Evolutionary conservation across 805 yeast species (phyloP).

Genomic region (Kodamaea kaohsiungensis): DNA sequence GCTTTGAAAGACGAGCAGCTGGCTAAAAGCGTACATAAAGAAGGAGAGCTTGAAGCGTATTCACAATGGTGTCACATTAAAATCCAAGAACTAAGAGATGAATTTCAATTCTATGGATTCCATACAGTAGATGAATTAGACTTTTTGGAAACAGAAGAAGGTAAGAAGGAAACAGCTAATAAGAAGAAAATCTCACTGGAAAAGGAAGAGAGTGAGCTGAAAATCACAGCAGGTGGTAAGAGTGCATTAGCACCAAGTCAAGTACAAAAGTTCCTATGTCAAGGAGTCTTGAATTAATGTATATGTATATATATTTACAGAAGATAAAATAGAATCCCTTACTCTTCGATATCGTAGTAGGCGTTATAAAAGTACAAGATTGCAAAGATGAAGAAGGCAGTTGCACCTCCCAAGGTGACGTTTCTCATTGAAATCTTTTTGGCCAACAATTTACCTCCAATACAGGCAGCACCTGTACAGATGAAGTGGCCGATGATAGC

Average conservation of each 20-base stretch:
- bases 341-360: constrained; percentile 24
- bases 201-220: constrained; percentile 26
- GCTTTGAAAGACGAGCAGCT: constrained; percentile 18
- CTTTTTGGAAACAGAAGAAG: constrained; percentile 32
- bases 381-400: constrained; percentile 82
- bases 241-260: constrained; percentile 33
- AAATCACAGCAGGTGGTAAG: constrained; percentile 28
- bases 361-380: constrained; percentile 78
- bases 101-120: constrained; percentile 64
- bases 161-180: constrained; percentile 27
- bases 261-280: constrained; percentile 42
- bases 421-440: constrained; percentile 87
- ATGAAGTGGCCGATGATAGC: constrained; percentile 86
- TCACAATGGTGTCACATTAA: constrained; percentile 66
- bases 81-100: constrained; percentile 54
- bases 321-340: neutral
- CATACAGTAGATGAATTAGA: constrained; percentile 50
- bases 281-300: constrained; percentile 22
- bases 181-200: constrained; percentile 21
- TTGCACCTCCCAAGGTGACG: constrained; percentile 88
- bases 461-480: constrained; percentile 88
- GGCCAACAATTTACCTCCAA: constrained; percentile 91
- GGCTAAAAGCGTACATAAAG: constrained; percentile 13
- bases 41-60: constrained; percentile 47
- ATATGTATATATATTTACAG: neutral